Evolutionary conservation across 2,329 filamentous ascomycete genomes (phyloP).

Genomic region (Fusarium gaditjirri): DNA sequence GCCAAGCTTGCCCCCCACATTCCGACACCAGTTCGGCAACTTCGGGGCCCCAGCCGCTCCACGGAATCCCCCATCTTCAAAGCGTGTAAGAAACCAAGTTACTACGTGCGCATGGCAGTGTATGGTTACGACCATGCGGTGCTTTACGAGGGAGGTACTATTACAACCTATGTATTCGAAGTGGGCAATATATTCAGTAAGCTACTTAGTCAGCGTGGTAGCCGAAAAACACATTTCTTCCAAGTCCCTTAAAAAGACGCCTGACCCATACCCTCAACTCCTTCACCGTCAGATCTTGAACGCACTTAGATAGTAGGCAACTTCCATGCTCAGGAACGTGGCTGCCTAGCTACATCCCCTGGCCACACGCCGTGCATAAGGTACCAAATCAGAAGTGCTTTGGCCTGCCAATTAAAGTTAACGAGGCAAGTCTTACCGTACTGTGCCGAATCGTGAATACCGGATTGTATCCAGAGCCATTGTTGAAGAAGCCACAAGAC

Average conservation of each 20-base stretch:
- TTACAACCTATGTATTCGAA: neutral
- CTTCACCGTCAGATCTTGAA: slow-evolving; percentile 24
- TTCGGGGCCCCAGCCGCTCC: slow-evolving; percentile 10
- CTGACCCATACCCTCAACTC: slow-evolving; percentile 1
- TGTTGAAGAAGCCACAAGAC: slow-evolving; percentile 23
- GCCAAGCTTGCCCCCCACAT: slow-evolving; percentile 10
- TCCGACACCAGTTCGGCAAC: slow-evolving; percentile 18
- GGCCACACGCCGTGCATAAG: slow-evolving; percentile 2
- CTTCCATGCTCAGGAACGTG: slow-evolving; percentile 20
- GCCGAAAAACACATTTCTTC: neutral
- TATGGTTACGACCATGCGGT: slow-evolving; percentile 8
- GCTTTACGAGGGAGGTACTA: neutral
- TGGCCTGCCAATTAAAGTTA: neutral
- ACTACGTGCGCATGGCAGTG: neutral
- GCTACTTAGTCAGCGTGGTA: neutral
- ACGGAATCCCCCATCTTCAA: neutral
- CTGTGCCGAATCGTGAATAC: slow-evolving; percentile 3
- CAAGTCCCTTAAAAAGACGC: neutral
- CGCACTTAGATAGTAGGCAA: slow-evolving; percentile 1
- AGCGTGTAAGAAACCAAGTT: neutral
- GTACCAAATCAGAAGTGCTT: slow-evolving; percentile 2
- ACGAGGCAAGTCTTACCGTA: slow-evolving; percentile 4
- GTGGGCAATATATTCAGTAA: neutral
- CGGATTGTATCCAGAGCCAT: slow-evolving; percentile 16
- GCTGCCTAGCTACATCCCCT: slow-evolving; percentile 24